A percentile compares a stretch with the other conserved stretches of the same genome.
Evolutionary conservation across 257 asterid genomes (phyloP).

Genomic region (Paraleonurus japonicus): DNA sequence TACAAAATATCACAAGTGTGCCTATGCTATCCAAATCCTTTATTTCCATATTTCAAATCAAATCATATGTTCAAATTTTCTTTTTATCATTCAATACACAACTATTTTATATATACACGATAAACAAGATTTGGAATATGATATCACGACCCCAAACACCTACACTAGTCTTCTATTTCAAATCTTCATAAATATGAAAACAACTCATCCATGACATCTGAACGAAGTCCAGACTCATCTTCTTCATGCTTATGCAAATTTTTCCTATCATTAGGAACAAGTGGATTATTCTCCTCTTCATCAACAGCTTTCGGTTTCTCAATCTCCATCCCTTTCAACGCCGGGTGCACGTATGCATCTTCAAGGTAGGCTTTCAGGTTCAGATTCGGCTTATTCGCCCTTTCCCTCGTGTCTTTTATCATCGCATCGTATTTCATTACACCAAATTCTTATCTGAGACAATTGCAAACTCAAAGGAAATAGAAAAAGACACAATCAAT

Average conservation of each 20-base stretch:
- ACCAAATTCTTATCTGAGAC: neutral
- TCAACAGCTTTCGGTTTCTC: conserved; percentile 36
- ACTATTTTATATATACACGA: neutral
- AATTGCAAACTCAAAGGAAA: neutral
- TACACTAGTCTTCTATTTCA: too few relatives aligned
- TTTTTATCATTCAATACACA: too few relatives aligned
- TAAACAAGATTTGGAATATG: neutral
- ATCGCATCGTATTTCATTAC: conserved; percentile 50
- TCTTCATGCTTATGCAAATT: conserved; percentile 33
- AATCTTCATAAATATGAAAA: conserved; percentile 1
- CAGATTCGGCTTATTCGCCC: conserved; percentile 52
- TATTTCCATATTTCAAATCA: too few relatives aligned
- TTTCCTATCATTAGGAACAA: conserved; percentile 47
- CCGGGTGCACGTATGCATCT: conserved; percentile 61
- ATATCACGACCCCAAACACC: neutral
- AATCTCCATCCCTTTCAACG: conserved; percentile 39
- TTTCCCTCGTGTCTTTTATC: conserved; percentile 52
- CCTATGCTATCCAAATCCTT: too few relatives aligned
- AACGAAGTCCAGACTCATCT: conserved; percentile 24
- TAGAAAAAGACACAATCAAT: neutral
- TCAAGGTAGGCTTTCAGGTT: conserved; percentile 51
- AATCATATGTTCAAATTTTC: too few relatives aligned
- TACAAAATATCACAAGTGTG: too few relatives aligned
- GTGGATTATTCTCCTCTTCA: conserved; percentile 52
- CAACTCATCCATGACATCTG: conserved; percentile 7